A percentile compares a stretch with the other conserved stretches of the same genome.
Evolutionary conservation across 2,329 filamentous ascomycete species (phyloP).

Genomic region (Ciborinia camelliae): DNA sequence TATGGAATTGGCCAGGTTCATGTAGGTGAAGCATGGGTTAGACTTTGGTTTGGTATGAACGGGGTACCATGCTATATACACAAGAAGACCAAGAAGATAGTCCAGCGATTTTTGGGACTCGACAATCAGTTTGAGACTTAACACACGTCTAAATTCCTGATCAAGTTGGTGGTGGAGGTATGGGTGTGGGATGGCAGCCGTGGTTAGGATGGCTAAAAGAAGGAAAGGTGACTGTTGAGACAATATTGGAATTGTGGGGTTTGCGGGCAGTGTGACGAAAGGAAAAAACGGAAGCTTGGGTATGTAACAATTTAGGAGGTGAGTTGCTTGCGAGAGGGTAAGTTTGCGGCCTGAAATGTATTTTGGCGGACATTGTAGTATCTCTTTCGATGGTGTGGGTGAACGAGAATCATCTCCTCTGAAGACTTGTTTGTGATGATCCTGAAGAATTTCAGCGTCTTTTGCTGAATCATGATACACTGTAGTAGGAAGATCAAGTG

Average conservation of each 20-base stretch:
- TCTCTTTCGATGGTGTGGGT: neutral
- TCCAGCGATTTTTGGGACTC: slow-evolving; percentile 56
- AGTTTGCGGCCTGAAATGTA: slow-evolving; percentile 29
- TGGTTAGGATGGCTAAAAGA: slow-evolving; percentile 33
- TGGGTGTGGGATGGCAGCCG: slow-evolving; percentile 28
- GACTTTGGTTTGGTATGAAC: slow-evolving; percentile 33
- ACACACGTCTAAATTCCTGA: slow-evolving; percentile 33
- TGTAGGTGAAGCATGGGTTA: slow-evolving; percentile 35
- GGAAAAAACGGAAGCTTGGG: slow-evolving; percentile 30
- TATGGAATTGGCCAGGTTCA: slow-evolving; percentile 37
- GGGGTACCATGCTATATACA: slow-evolving; percentile 56
- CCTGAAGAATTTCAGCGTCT: slow-evolving; percentile 26
- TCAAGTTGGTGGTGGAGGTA: slow-evolving; percentile 33
- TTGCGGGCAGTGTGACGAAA: slow-evolving; percentile 30
- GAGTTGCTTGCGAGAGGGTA: slow-evolving; percentile 28
- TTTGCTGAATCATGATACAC: slow-evolving; percentile 25
- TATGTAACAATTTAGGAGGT: slow-evolving; percentile 27
- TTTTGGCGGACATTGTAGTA: neutral
- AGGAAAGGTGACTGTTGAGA: slow-evolving; percentile 33
- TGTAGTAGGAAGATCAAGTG: slow-evolving; percentile 30
- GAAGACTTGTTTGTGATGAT: slow-evolving; percentile 31
- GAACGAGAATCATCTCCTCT: slow-evolving; percentile 13
- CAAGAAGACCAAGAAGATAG: slow-evolving; percentile 54
- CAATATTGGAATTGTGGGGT: slow-evolving; percentile 30
- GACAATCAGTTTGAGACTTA: slow-evolving; percentile 43